Evolutionary conservation across 2,329 filamentous ascomycete genomes (phyloP), one percentile per base, ranked within the genome.

Genomic region (Cladosporium sp.): DNA sequence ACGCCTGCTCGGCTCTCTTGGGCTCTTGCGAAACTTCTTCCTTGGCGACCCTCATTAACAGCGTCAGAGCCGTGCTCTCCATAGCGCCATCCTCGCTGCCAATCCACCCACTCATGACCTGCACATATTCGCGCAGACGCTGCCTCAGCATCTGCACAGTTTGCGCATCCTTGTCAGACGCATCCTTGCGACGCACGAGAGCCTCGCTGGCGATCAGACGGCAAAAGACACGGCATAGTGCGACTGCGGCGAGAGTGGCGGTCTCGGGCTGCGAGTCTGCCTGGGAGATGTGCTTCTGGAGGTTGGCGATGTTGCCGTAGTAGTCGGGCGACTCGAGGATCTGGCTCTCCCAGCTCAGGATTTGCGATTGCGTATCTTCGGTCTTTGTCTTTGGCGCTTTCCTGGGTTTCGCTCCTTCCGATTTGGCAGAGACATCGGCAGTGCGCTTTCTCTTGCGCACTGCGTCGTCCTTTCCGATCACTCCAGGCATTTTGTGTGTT

Each of bases 301-400:
- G 80, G 13, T 85, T 86, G 8, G 87, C 85, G 73, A 98, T 94
- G 75, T 96, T 92, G 82, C 97, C 96, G 83, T 96, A 96, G 79
- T 97, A 87, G 77, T 93, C 92, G 74, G 88, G 91, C 58, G 93
- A 96, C 77, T 95, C 89, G 67, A 93, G 80, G 64, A 98, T 93
- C 65, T 91, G 89, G 68, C 87, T 84, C 80, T 97, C 93, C 63
- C 97, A 85, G 63, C 87, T 80, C 49, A 94, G 79, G 66, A 97
- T 91, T 68, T 87, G 85, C 64, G 86, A 83, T 75, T 89, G 85
- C 54, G 82, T 77, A 74, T 88, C 85, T 18, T 75, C 76, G 73
- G 76, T 70, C 74, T 79, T 69, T 13, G 77, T 72, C 69, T 80
- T 82, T 26, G 74, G 74, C 64, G 76, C 74, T 67, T 78, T 77